Evolutionary conservation across 495 filamentous ascomycete species (phyloP), one percentile per base, ranked within the genome.

Genomic region (Annulohypoxylon bovei): DNA sequence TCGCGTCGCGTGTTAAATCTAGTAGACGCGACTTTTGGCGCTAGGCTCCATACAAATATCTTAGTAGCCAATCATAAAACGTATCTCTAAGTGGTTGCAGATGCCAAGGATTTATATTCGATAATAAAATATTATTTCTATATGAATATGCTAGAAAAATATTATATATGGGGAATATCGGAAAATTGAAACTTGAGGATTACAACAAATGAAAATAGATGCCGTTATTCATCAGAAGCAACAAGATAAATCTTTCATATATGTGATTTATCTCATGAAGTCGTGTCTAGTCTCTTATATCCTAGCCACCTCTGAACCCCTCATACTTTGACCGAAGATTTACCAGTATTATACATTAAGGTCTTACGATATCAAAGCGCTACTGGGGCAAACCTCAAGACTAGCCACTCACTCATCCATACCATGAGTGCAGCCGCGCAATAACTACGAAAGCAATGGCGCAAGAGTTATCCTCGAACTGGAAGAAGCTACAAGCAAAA

Each of bases 401-500:
- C 5, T n/a, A 40, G 12, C n/a, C 14, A 49, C 18, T 50, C 57
- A 62, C 20, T 49, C 35, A 42, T 42, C 39, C 18, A 22, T 47
- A 35, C 16, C 33, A 56, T 61, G 46, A 46, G 6, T 20, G 6
- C 23, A 52, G 18, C 28, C 22, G 22, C n/a, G 20, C 53, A 0
- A 8, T 64, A 47, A 39, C 16, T 12, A 3, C 20, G 0, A 57
- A 20, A 54, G 50, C 20, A 72, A 82, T 81, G 82, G 76, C 76
- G 25, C 59, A 55, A 42, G 79, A 82, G 54, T 77, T 87, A 32
- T 87, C 85, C 1, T 83, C 84, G 63, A 93, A 93, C 80, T 93
- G 90, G 90, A 90, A 91, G 74, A 92, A 88, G 78, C 83, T 93
- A 62, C 89, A 92, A 83, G 86, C 81, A 65, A 85, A 84, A 35